phyloP scores from a whole-genome alignment of 805 yeast species.

The Suhomyces sp. region DNA sequence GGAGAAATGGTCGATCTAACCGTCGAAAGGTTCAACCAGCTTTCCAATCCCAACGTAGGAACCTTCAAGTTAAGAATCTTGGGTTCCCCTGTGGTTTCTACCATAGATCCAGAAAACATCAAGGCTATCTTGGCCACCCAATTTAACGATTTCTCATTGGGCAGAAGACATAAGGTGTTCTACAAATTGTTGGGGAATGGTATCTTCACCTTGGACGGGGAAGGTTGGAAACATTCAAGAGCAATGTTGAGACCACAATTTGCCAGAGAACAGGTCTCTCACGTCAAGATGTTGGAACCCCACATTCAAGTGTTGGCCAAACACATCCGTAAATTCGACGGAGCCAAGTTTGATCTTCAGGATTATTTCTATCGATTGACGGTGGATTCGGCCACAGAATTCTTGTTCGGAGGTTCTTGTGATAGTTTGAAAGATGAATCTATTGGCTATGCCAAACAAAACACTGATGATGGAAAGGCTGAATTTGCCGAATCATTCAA shows the following conservation, averaged over 20 bases:
- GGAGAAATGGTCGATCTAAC: slow-evolving; percentile 22
- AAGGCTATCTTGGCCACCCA: slow-evolving; percentile 45
- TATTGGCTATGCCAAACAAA: slow-evolving; percentile 14
- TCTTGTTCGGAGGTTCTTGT: slow-evolving; percentile 42
- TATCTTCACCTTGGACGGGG: slow-evolving; percentile 42
- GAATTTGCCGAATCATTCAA: slow-evolving; percentile 37
- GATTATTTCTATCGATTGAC: slow-evolving; percentile 39
- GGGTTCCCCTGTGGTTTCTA: slow-evolving; percentile 21
- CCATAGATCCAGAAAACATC: slow-evolving; percentile 42
- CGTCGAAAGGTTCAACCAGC: slow-evolving; percentile 13
- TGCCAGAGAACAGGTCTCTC: slow-evolving; percentile 44
- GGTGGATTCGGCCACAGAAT: slow-evolving; percentile 42
- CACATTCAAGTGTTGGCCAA: slow-evolving; percentile 36
- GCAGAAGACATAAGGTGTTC: slow-evolving; percentile 38
- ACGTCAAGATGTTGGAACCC: slow-evolving; percentile 39
- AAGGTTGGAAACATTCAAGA: slow-evolving; percentile 45
- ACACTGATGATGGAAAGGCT: slow-evolving; percentile 30
- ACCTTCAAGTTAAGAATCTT: slow-evolving; percentile 12
- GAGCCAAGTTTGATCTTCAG: slow-evolving; percentile 36
- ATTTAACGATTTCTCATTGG: slow-evolving; percentile 40
- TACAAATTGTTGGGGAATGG: slow-evolving; percentile 43
- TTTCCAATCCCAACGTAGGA: slow-evolving; percentile 15
- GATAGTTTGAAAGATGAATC: slow-evolving; percentile 22
- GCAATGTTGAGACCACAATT: slow-evolving; percentile 47
- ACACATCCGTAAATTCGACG: slow-evolving; percentile 28